Evolutionary conservation across 1,139 yeast genomes (phyloP).

Genomic region (Yamadazyma songkhlaensis): DNA sequence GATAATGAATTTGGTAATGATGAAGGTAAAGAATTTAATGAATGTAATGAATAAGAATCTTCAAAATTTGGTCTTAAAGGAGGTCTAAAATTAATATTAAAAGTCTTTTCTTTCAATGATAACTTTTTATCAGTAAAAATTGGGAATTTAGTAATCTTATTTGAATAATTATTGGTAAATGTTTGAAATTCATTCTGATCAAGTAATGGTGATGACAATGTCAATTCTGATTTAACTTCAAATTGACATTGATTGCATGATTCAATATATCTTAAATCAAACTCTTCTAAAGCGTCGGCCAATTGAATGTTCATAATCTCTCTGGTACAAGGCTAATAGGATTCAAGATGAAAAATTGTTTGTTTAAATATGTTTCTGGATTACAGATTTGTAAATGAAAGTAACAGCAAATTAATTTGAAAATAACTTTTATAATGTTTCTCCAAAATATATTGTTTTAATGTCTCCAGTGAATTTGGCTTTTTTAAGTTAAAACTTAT

Average conservation of each 20-base stretch:
- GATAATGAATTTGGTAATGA: slow-evolving; percentile 1
- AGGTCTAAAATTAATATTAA: slow-evolving; percentile 11
- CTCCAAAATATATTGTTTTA: too few relatives aligned
- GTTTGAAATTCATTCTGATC: slow-evolving; percentile 10
- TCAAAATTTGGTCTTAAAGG: slow-evolving; percentile 13
- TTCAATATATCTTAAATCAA: slow-evolving; percentile 18
- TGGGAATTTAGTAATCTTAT: slow-evolving; percentile 6
- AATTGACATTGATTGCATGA: slow-evolving; percentile 18
- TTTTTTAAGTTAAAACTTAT: too few relatives aligned
- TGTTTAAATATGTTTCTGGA: too few relatives aligned
- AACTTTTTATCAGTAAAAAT: slow-evolving; percentile 13
- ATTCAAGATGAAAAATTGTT: too few relatives aligned
- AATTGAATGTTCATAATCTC: slow-evolving; percentile 15
- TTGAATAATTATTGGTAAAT: not conserved
- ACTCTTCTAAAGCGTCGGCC: slow-evolving; percentile 18
- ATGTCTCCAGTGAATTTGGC: too few relatives aligned
- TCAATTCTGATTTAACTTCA: slow-evolving; percentile 11
- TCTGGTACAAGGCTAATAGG: too few relatives aligned
- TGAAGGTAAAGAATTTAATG: not conserved
- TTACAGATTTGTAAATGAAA: too few relatives aligned
- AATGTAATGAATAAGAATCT: not conserved
- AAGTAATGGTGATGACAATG: slow-evolving; percentile 16
- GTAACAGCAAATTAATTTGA: too few relatives aligned
- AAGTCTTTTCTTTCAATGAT: slow-evolving; percentile 5
- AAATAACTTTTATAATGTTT: too few relatives aligned